These are phyloP conservation scores for Leccinum arenicola DNA, from an alignment of 768 basidiomycete species.

Conservation along the genomic window DNA sequence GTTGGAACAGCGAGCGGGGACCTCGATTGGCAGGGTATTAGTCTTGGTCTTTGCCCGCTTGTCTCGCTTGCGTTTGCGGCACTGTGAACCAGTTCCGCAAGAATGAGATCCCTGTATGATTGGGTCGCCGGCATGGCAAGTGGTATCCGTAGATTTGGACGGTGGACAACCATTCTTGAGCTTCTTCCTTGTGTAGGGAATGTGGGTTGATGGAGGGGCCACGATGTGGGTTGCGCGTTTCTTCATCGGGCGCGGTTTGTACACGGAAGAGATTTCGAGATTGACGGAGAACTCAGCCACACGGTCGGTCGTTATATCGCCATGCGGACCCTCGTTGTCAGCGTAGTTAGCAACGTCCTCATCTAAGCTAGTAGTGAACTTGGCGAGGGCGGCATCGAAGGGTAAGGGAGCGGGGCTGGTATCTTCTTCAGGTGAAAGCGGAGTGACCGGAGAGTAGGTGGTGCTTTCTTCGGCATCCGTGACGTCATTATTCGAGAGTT, in stretches of 20 bases:
- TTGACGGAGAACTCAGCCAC: conserved; percentile 40
- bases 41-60: conserved; percentile 48
- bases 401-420: conserved; percentile 13
- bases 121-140: not conserved
- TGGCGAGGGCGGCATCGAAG: conserved; percentile 28
- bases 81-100: conserved; percentile 32
- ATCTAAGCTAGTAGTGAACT: conserved; percentile 50
- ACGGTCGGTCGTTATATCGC: not conserved
- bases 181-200: conserved; percentile 16
- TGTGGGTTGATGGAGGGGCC: conserved; percentile 16
- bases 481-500: conserved; percentile 34
- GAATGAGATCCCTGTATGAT: conserved; percentile 5
- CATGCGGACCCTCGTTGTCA: conserved; percentile 23
- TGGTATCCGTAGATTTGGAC: conserved; percentile 2
- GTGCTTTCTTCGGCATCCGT: conserved; percentile 37
- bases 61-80: conserved; percentile 48
- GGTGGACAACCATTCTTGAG: conserved; percentile 28
- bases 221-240: conserved; percentile 35
- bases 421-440: conserved; percentile 6
- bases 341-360: conserved; percentile 33
- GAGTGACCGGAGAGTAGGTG: conserved; percentile 4
- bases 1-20: conserved; percentile 1
- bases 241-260: conserved; percentile 69
- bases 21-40: conserved; percentile 19
- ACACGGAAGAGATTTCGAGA: conserved; percentile 69